Percentiles rank a stretch among this genome's conserved stretches.
These are phyloP conservation scores for Sphagnum magellanicum DNA, from an alignment of 228 moss, liverwort and hornwort species.

Conservation along the genomic window DNA sequence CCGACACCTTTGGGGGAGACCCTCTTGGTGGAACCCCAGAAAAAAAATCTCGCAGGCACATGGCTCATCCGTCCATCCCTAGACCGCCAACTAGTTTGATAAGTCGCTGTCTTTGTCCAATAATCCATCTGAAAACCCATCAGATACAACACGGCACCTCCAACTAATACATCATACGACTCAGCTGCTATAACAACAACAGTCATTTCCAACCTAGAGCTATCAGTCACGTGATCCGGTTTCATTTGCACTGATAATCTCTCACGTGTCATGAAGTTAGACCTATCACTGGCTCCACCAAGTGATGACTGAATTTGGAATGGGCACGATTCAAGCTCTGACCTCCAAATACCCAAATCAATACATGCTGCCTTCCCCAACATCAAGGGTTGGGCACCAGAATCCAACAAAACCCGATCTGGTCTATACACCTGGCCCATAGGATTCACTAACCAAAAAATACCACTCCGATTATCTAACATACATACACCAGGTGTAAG, in stretches of 20 bases:
- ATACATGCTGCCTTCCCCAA: neutral
- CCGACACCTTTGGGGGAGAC: too few relatives aligned
- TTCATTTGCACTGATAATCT: neutral
- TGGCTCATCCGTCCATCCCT: neutral
- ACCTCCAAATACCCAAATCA: neutral
- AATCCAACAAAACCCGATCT: conserved; percentile 7
- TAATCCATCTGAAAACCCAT: neutral
- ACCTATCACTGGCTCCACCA: neutral
- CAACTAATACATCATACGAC: neutral
- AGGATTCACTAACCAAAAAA: conserved; percentile 1
- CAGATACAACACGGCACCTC: neutral
- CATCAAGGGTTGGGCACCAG: conserved; percentile 9
- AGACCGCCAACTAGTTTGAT: neutral
- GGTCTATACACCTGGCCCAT: conserved; percentile 3
- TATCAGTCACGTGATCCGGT: conserved; percentile 1
- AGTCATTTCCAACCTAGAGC: neutral
- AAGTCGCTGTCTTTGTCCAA: neutral
- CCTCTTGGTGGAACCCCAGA: too few relatives aligned
- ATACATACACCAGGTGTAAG: neutral
- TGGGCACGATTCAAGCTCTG: neutral
- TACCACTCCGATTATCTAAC: neutral
- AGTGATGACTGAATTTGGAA: neutral
- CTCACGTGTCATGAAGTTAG: neutral
- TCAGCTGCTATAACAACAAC: neutral
- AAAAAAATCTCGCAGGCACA: too few relatives aligned